Conservation (phyloP, 1,284 basidiomycete genomes). For the Cyathus olla region DNA sequence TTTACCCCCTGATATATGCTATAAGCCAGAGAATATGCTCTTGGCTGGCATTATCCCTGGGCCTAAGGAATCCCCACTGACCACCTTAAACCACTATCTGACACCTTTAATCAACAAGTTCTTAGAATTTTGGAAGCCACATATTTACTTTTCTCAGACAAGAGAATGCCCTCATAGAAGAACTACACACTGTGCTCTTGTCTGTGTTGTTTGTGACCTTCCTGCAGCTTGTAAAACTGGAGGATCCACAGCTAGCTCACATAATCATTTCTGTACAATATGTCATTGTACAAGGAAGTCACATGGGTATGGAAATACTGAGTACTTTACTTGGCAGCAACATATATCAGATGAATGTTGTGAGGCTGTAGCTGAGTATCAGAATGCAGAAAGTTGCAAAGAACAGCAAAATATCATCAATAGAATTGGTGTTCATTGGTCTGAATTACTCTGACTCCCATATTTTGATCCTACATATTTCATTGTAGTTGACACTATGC, state of each 20-base stretch:
- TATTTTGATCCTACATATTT: slow-evolving; percentile 48
- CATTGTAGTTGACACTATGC: slow-evolving; percentile 48
- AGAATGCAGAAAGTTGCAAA: slow-evolving; percentile 14
- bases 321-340: slow-evolving; percentile 21
- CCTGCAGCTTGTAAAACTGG: slow-evolving; percentile 29
- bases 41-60: slow-evolving; percentile 40
- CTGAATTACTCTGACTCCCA: slow-evolving; percentile 44
- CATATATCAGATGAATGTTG: slow-evolving; percentile 18
- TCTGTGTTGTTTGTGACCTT: slow-evolving; percentile 39
- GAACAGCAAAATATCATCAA: slow-evolving; percentile 19
- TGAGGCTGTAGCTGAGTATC: slow-evolving; percentile 18
- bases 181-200: slow-evolving; percentile 20
- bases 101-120: slow-evolving; percentile 39
- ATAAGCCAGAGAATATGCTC: slow-evolving; percentile 41
- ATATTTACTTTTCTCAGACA: slow-evolving; percentile 34
- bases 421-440: slow-evolving; percentile 42
- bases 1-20: slow-evolving; percentile 27
- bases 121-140: slow-evolving; percentile 34
- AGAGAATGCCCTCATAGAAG: slow-evolving; percentile 19
- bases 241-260: slow-evolving; percentile 20
- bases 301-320: slow-evolving; percentile 18
- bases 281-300: slow-evolving; percentile 21
- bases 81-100: slow-evolving; percentile 39
- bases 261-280: slow-evolving; percentile 29
- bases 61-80: slow-evolving; percentile 26